Percentiles rank a stretch among this genome's conserved stretches.
Conservation (phyloP, 176 grass and related monocot species). For the Aegilops speltoides region DNA sequence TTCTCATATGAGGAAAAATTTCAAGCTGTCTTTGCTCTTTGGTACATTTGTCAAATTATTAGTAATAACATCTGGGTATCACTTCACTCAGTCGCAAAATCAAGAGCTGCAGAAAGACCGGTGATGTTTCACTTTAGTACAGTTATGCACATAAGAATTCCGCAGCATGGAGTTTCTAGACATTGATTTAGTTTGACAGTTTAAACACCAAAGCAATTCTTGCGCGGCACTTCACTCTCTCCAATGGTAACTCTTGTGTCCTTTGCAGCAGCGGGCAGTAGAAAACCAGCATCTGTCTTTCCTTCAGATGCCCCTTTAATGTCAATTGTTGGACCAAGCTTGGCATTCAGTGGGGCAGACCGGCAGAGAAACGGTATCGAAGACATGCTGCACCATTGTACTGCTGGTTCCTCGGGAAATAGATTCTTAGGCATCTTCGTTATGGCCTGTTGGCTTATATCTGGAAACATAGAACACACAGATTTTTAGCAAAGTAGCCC, state of each 20-base stretch:
- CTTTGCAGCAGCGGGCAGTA: background rate
- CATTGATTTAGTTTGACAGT: background rate
- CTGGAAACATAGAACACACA: background rate
- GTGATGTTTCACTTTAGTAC: constrained; percentile 3
- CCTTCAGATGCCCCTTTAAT: background rate
- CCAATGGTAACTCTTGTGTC: background rate
- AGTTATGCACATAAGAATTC: background rate
- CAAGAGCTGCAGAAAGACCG: background rate
- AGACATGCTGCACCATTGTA: background rate
- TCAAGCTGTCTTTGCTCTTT: background rate
- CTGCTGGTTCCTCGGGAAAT: background rate
- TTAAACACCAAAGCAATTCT: background rate
- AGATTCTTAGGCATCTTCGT: background rate
- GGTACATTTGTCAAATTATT: background rate
- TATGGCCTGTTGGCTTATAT: background rate
- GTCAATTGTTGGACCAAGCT: background rate
- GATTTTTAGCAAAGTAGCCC: background rate
- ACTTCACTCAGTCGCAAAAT: constrained; percentile 17
- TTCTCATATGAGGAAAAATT: background rate
- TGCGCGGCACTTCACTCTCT: background rate
- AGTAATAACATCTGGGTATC: constrained; percentile 11
- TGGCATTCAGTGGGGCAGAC: background rate
- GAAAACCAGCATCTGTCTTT: background rate
- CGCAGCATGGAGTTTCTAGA: background rate
- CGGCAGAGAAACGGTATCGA: background rate